Conservation (phyloP, 169 alveolate genomes). For the Cryptosporidium ryanae region DNA sequence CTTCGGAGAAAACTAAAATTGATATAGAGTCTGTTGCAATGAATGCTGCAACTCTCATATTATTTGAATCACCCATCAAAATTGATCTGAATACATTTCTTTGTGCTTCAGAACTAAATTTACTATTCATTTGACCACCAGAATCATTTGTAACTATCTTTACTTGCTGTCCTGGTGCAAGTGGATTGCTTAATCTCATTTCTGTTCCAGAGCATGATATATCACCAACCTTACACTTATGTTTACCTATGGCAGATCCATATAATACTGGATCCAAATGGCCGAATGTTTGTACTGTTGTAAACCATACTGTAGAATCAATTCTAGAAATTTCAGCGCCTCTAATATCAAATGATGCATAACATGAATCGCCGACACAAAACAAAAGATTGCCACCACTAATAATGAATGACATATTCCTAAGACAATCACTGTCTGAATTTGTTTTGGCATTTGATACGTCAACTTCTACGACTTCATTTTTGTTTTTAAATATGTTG, state of each 20-base stretch:
- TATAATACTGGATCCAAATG: conserved; percentile 11
- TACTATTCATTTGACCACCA: neutral
- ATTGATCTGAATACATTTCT: conserved; percentile 42
- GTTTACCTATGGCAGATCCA: conserved; percentile 44
- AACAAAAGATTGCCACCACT: conserved; percentile 35
- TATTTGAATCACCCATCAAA: conserved; percentile 19
- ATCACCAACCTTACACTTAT: conserved; percentile 58
- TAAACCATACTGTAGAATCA: conserved; percentile 27
- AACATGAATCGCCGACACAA: conserved; percentile 36
- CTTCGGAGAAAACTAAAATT: neutral
- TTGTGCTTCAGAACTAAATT: neutral
- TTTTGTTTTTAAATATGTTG: too few relatives aligned
- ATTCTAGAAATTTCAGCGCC: conserved; percentile 16
- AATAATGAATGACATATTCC: neutral
- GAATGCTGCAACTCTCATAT: conserved; percentile 51
- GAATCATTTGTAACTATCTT: conserved; percentile 3
- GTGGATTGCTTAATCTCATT: conserved; percentile 34
- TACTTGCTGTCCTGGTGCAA: conserved; percentile 46
- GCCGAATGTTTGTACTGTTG: neutral
- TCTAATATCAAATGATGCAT: neutral
- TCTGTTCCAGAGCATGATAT: conserved; percentile 40
- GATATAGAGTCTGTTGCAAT: conserved; percentile 34
- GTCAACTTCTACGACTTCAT: neutral
- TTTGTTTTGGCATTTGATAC: neutral
- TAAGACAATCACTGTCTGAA: too few relatives aligned